Percentiles rank a stretch among this genome's conserved stretches.
These are phyloP conservation scores for Aphanocladium album DNA, from an alignment of 2,329 filamentous ascomycete genomes.

Conservation along the genomic window DNA sequence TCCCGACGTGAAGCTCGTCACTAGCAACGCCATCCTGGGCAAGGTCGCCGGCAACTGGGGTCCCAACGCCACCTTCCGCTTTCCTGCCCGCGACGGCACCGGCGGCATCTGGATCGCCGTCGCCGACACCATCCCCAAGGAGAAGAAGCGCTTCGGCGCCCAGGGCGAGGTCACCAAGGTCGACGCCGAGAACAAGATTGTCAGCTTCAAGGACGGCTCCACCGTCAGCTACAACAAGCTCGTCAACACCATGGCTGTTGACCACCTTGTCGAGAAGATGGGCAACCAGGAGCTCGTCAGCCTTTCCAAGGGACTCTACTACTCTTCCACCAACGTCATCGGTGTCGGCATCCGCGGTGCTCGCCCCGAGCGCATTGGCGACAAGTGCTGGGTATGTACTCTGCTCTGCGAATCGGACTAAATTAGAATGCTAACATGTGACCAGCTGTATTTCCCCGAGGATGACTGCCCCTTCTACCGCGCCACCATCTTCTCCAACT, in stretches of 20 bases:
- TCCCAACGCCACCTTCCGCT: slow-evolving; percentile 96
- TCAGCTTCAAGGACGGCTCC: slow-evolving; percentile 77
- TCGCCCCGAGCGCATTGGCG: slow-evolving; percentile 91
- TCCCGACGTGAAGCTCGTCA: slow-evolving; percentile 89
- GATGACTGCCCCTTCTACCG: slow-evolving; percentile 99
- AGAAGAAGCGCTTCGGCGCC: slow-evolving; percentile 88
- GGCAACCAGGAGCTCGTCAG: slow-evolving; percentile 77
- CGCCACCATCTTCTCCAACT: slow-evolving; percentile 99
- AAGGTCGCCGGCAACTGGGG: slow-evolving; percentile 98
- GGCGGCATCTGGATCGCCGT: slow-evolving; percentile 99
- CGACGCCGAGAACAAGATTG: slow-evolving; percentile 78
- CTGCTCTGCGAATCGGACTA: neutral
- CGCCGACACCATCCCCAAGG: slow-evolving; percentile 82
- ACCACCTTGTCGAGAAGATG: slow-evolving; percentile 81
- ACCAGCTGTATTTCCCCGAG: slow-evolving; percentile 92
- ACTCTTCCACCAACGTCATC: slow-evolving; percentile 95
- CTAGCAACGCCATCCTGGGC: slow-evolving; percentile 90
- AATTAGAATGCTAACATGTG: slow-evolving; percentile 20
- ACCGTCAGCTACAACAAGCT: slow-evolving; percentile 86
- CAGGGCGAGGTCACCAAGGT: slow-evolving; percentile 80
- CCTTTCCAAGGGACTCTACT: slow-evolving; percentile 88
- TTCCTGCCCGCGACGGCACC: slow-evolving; percentile 91
- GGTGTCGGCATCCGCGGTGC: slow-evolving; percentile 89
- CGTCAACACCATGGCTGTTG: slow-evolving; percentile 93
- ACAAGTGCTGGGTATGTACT: slow-evolving; percentile 88